Conservation (phyloP, 768 basidiomycete species). For the Asterophora lycoperdoides region DNA sequence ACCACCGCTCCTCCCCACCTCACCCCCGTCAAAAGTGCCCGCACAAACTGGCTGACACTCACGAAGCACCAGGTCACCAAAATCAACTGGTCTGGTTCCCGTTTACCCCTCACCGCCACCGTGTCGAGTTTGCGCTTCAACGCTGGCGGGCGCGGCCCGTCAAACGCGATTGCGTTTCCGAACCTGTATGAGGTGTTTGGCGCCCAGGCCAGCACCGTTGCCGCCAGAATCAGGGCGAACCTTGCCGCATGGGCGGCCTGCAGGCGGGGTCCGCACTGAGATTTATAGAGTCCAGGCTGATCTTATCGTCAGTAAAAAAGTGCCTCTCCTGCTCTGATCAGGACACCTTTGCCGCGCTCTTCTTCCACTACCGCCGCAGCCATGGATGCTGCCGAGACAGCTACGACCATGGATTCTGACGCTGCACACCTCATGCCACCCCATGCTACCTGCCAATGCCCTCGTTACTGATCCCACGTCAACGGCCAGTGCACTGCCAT, state of each 20-base stretch:
- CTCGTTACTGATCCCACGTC: too few relatives aligned
- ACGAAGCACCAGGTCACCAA: conserved; percentile 41
- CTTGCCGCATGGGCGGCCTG: conserved; percentile 39
- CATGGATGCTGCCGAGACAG: conserved; percentile 13
- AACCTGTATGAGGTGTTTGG: conserved; percentile 48
- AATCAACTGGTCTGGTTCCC: conserved; percentile 34
- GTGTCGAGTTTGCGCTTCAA: conserved; percentile 46
- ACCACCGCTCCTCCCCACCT: conserved; percentile 57
- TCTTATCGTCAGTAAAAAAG: conserved; percentile 43
- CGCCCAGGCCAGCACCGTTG: conserved; percentile 25
- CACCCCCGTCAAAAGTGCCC: conserved; percentile 43
- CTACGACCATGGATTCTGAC: conserved; percentile 3
- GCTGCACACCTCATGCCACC: too few relatives aligned
- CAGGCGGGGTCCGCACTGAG: conserved; percentile 37
- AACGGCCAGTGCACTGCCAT: too few relatives aligned
- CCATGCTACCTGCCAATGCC: too few relatives aligned
- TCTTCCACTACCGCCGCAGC: too few relatives aligned
- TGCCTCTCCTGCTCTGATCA: too few relatives aligned
- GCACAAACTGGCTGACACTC: conserved; percentile 49
- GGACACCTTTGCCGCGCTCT: too few relatives aligned
- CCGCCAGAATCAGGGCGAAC: conserved; percentile 33
- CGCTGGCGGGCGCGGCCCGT: conserved; percentile 38
- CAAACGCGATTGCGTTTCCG: conserved; percentile 47
- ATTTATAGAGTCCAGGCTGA: conserved; percentile 45
- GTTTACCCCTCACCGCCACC: conserved; percentile 38